Percentiles rank a stretch among this genome's conserved stretches.
These are phyloP conservation scores for Usnea hakonensis DNA, from an alignment of 495 filamentous ascomycete species.

Conservation along the genomic window DNA sequence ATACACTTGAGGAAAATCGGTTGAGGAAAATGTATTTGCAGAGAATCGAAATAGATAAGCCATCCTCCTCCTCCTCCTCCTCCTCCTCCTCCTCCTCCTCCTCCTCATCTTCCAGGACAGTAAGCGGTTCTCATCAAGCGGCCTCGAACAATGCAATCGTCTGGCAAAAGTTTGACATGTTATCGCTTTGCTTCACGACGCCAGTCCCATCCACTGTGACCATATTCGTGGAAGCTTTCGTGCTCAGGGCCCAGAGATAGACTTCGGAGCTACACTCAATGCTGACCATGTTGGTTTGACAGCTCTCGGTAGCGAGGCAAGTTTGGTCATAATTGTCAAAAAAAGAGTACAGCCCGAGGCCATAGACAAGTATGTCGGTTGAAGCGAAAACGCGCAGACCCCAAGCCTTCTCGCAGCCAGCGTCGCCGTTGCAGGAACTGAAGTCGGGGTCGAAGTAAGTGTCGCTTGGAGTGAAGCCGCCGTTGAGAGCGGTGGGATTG, in stretches of 20 bases:
- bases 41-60: no score
- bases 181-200: conserved; percentile 56
- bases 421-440: conserved; percentile 47
- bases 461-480: conserved; percentile 58
- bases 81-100: no score
- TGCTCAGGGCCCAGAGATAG: conserved; percentile 71
- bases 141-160: conserved; percentile 60
- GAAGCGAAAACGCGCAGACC: conserved; percentile 71
- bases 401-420: conserved; percentile 69
- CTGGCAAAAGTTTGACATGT: conserved; percentile 66
- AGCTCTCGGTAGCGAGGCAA: conserved; percentile 66
- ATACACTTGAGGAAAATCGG: no score
- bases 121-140: no score
- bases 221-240: conserved; percentile 85
- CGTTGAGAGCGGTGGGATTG: conserved; percentile 66
- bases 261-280: conserved; percentile 64
- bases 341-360: conserved; percentile 77
- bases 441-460: conserved; percentile 73
- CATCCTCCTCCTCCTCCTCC: no score
- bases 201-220: conserved; percentile 51
- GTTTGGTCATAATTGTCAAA: conserved; percentile 78
- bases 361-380: conserved; percentile 62
- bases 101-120: no score
- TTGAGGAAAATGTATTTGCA: no score
- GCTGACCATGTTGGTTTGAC: conserved; percentile 82